A percentile compares a stretch with the other conserved stretches of the same genome.
phyloP scores from a whole-genome alignment of 768 basidiomycete genomes.

The Trametes punicea region DNA sequence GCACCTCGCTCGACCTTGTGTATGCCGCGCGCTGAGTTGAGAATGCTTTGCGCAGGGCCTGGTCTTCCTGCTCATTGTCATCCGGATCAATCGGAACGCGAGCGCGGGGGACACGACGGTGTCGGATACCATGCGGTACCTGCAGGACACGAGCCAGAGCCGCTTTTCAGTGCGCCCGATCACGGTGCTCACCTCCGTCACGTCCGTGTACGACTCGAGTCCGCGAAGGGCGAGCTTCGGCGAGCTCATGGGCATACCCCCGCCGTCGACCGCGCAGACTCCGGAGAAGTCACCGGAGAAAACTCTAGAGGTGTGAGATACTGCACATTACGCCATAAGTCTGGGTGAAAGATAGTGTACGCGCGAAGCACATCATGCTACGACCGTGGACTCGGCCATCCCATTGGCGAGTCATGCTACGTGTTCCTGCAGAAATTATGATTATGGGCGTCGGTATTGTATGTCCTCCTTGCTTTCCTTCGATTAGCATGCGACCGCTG shows the following conservation, averaged over 20 bases:
- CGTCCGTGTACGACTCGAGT: not conserved
- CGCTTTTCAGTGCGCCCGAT: slow-evolving; percentile 1
- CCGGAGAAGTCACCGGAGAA: not conserved
- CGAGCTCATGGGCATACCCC: not conserved
- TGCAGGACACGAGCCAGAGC: slow-evolving; percentile 5
- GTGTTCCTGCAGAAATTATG: no score
- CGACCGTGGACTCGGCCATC: no score
- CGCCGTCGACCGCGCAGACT: not conserved
- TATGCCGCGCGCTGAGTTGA: not conserved
- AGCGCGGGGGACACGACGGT: not conserved
- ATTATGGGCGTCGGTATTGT: no score
- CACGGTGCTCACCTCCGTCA: not conserved
- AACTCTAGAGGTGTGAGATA: not conserved
- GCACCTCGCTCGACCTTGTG: not conserved
- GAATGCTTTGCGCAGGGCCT: not conserved
- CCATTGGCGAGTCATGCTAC: no score
- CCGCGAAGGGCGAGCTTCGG: slow-evolving; percentile 5
- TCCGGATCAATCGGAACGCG: slow-evolving; percentile 9
- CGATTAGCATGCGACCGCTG: no score
- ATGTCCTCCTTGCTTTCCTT: no score
- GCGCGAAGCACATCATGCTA: no score
- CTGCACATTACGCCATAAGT: not conserved
- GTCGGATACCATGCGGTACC: slow-evolving; percentile 4
- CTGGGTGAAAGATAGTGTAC: no score
- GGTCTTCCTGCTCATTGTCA: slow-evolving; percentile 12